These are phyloP conservation scores for Triticum turgidum DNA, from an alignment of 176 grass and related monocot species.

Conservation along the genomic window DNA sequence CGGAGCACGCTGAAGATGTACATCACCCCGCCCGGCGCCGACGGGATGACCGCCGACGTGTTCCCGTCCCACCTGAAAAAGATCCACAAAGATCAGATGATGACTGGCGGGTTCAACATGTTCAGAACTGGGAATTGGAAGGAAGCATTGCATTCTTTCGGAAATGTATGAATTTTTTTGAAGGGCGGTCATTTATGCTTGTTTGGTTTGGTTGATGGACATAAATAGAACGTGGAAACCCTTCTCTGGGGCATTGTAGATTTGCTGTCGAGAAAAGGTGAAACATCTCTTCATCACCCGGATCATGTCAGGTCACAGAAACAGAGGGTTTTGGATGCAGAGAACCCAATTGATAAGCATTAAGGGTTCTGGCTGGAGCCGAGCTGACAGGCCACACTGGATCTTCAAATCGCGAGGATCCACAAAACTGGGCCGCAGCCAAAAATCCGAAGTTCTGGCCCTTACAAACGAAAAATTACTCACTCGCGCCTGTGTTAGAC, in stretches of 20 bases:
- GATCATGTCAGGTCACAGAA: constrained; percentile 13
- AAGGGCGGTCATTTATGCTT: neutral
- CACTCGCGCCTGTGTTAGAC: neutral
- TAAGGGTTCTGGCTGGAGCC: neutral
- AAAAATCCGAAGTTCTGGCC: too few species aligned
- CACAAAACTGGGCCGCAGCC: neutral
- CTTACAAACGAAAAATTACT: neutral
- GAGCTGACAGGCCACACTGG: neutral
- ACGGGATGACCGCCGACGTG: constrained; percentile 64
- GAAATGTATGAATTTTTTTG: too few species aligned
- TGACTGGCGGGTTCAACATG: neutral
- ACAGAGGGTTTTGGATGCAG: neutral
- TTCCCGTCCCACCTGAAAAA: constrained; percentile 77
- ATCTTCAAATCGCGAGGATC: neutral
- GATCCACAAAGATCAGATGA: neutral
- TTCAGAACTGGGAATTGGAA: neutral
- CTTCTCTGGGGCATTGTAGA: neutral
- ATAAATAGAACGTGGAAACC: neutral
- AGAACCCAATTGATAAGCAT: constrained; percentile 11
- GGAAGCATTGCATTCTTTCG: neutral
- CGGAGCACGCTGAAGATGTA: constrained; percentile 72
- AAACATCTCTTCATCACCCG: neutral
- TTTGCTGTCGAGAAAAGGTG: constrained; percentile 3
- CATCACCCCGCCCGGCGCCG: constrained; percentile 39
- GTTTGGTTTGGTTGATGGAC: neutral